Evolutionary conservation across 306 rosid species (phyloP).

Genomic region (Adenanthera pavonina): DNA sequence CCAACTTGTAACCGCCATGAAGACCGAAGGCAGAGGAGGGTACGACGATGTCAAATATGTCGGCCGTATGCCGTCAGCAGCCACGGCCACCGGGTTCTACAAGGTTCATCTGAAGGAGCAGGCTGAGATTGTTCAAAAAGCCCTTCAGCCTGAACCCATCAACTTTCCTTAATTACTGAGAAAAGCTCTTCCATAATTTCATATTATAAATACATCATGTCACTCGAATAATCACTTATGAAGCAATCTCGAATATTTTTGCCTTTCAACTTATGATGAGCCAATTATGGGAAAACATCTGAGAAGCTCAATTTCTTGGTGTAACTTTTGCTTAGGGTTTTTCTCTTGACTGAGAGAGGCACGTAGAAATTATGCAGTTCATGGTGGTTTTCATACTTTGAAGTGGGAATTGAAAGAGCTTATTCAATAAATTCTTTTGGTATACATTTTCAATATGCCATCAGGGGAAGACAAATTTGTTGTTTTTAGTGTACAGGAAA

Average conservation of each 20-base stretch:
- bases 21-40: constrained; percentile 68
- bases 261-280: neutral
- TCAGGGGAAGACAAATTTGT: no score
- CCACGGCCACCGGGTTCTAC: constrained; percentile 91
- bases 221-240: constrained; percentile 5
- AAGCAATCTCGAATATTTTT: constrained; percentile 5
- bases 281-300: neutral
- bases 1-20: constrained; percentile 79
- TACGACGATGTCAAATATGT: constrained; percentile 72
- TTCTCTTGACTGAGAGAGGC: neutral
- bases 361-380: neutral
- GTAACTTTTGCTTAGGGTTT: neutral
- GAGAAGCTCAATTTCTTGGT: constrained; percentile 14
- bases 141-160: constrained; percentile 71
- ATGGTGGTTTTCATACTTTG: neutral
- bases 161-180: constrained; percentile 43
- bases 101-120: constrained; percentile 87
- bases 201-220: neutral
- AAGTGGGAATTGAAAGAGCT: no score
- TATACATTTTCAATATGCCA: no score
- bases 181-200: neutral
- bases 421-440: no score
- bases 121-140: constrained; percentile 75
- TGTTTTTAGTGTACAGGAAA: no score
- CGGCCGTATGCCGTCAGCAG: constrained; percentile 94